Evolutionary conservation across 257 asterid species (phyloP), one percentile per base, ranked within the genome.

Genomic region (Salvia rosmarinus): DNA sequence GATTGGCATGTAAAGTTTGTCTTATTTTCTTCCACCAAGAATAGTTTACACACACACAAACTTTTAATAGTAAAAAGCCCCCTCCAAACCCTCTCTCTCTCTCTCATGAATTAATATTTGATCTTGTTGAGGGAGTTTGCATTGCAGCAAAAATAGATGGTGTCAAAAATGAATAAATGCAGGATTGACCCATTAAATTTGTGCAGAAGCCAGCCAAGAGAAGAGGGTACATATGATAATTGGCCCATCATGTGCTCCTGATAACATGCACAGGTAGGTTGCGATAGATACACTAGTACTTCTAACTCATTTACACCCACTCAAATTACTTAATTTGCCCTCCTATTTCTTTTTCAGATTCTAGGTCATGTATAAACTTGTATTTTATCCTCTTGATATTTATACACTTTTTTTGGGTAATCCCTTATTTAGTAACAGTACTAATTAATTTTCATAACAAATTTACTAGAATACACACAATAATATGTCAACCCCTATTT

Each of bases 221-320:
- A 56, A 72, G 71, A 72, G 74, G 82, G 86, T 77, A 71, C 85
- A 75, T 77, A 60, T 55, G 74, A 78, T 70, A 16, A 55, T 74
- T 75, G 82, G 82, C 82, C 88, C 88, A 79, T 84, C 88, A 81
- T 79, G 86, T 81, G 83, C 84, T 73, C 79, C 78, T 79, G 76
- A 42, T 80, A 83, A 83, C 76, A 78, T 83, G 79, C 80, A 76
- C 83, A 78, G 79, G 72, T 81, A 61, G 79, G 83, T 64, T 72
- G 14, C 77, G 85, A 80, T 80, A 76, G 80, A 71, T 78, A 76
- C 83, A 67, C 75, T 64, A 49, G 77, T 49, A 61, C 74, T 77
- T 21, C 3, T 1, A 60, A 21, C 28, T 62, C 64, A 51, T 16
- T 16, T 55, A 54, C 66, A 40, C 64, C 49, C 49, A 66, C 61